These are phyloP conservation scores for Backusella parvicylindrica DNA, from an alignment of 192 early-diverging fungal genomes.

Conservation along the genomic window DNA sequence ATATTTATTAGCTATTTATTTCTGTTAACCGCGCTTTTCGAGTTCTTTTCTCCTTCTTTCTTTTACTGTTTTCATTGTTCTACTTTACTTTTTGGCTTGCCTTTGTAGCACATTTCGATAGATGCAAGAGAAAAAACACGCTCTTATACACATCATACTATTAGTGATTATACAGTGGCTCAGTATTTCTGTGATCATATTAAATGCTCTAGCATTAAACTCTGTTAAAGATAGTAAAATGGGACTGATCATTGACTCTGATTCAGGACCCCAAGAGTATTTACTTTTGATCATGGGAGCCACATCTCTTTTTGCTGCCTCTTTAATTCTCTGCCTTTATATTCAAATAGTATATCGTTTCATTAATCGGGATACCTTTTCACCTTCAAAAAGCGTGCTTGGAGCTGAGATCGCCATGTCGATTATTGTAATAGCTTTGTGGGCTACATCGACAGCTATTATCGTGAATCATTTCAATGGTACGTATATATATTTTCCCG, in stretches of 20 bases:
- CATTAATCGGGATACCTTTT: neutral
- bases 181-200: neutral
- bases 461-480: neutral
- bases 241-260: neutral
- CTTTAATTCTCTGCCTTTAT: neutral
- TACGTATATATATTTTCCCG: neutral
- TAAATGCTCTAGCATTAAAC: neutral
- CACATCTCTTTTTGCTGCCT: neutral
- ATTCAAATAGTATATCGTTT: neutral
- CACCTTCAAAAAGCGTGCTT: neutral
- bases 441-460: neutral
- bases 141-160: neutral
- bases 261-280: neutral
- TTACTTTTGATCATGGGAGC: conserved; percentile 1
- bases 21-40: neutral
- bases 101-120: neutral
- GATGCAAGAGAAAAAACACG: neutral
- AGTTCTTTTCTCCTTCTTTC: neutral
- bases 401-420: neutral
- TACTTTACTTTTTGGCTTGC: neutral
- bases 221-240: neutral
- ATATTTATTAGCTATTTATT: neutral
- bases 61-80: neutral
- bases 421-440: neutral
- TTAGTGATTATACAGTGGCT: neutral